Evolutionary conservation across 2,329 filamentous ascomycete species (phyloP).

Genomic region (Paraphoma chrysanthemicola): DNA sequence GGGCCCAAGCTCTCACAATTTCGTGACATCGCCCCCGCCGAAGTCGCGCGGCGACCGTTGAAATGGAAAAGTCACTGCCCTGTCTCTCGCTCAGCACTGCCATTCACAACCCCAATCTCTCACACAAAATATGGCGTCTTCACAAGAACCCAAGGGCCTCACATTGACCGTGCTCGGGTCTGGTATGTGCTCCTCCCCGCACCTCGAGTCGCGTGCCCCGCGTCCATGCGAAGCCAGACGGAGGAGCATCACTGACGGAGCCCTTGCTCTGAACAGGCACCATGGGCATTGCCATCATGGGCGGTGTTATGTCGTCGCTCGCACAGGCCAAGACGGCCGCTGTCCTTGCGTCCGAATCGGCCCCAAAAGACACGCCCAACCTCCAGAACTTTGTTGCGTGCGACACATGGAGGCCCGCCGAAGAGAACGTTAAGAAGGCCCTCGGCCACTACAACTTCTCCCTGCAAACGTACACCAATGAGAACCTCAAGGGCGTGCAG

Average conservation of each 20-base stretch:
- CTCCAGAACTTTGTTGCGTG: conserved; percentile 83
- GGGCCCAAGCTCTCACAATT: conserved; percentile 18
- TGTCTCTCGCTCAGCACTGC: conserved; percentile 10
- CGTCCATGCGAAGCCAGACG: not conserved
- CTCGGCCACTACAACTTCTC: conserved; percentile 68
- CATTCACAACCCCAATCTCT: not conserved
- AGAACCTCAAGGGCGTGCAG: conserved; percentile 72
- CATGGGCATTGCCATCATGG: conserved; percentile 85
- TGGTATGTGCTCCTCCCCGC: conserved; percentile 63
- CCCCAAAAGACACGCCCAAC: conserved; percentile 46
- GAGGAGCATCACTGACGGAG: not conserved
- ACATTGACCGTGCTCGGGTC: conserved; percentile 84
- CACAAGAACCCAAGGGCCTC: conserved; percentile 53
- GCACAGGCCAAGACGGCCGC: conserved; percentile 49
- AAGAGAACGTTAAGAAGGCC: conserved; percentile 70
- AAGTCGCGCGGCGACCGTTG: conserved; percentile 13
- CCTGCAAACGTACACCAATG: conserved; percentile 72
- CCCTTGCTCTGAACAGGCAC: conserved; percentile 62
- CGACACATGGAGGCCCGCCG: conserved; percentile 73
- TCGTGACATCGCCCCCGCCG: conserved; percentile 8
- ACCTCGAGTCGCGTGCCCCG: conserved; percentile 5
- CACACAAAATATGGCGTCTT: conserved; percentile 35
- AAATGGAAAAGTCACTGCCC: conserved; percentile 12
- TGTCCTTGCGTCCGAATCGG: conserved; percentile 49
- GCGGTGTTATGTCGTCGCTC: conserved; percentile 77